Evolutionary conservation across 2,329 filamentous ascomycete species (phyloP).

Genomic region (Aspergillus aculeatus): DNA sequence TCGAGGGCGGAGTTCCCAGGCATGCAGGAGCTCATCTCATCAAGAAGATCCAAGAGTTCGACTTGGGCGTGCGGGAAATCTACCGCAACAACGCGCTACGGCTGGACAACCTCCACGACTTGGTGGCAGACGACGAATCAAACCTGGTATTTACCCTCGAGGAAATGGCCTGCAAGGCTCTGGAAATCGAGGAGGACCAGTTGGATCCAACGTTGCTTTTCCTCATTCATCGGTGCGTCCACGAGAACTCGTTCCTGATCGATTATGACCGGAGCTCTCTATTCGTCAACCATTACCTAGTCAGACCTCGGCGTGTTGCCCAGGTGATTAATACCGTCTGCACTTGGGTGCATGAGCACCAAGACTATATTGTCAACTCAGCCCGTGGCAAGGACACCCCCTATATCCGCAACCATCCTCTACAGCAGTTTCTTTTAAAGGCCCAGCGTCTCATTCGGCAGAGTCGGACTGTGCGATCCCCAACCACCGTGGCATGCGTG

Average conservation of each 20-base stretch:
- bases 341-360: conserved; percentile 56
- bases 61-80: conserved; percentile 33
- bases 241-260: conserved; percentile 35
- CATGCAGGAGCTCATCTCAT: conserved; percentile 38
- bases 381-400: conserved; percentile 27
- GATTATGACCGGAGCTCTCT: conserved; percentile 34
- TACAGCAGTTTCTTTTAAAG: conserved; percentile 46
- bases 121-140: conserved; percentile 39
- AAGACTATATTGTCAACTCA: conserved; percentile 33
- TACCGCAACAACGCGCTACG: conserved; percentile 33
- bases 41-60: conserved; percentile 35
- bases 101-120: conserved; percentile 40
- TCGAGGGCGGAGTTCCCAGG: conserved; percentile 44
- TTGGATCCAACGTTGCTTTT: conserved; percentile 34
- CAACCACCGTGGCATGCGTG: conserved; percentile 43
- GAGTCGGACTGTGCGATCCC: conserved; percentile 43
- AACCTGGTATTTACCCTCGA: conserved; percentile 35
- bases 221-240: conserved; percentile 35
- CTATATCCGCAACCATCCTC: conserved; percentile 35
- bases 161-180: conserved; percentile 37
- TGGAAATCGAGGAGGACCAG: conserved; percentile 31
- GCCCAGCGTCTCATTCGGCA: conserved; percentile 42
- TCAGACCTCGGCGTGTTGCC: conserved; percentile 54
- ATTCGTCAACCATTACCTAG: conserved; percentile 43
- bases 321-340: conserved; percentile 51